A percentile compares a stretch with the other conserved stretches of the same genome.
These are phyloP conservation scores for Diversispora epigaea DNA, from an alignment of 192 early-diverging fungal genomes.

Conservation along the genomic window DNA sequence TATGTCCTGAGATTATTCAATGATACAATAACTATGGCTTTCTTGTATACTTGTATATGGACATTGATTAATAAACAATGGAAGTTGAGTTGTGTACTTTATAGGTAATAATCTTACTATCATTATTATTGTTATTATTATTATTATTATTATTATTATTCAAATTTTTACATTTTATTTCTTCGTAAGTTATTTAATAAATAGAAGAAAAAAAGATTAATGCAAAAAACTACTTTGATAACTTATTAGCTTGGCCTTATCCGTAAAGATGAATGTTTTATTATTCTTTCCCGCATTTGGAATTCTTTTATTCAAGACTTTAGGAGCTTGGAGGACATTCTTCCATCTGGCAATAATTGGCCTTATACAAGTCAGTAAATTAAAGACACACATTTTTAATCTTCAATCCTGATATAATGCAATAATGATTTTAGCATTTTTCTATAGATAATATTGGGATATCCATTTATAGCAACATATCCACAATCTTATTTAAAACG, in stretches of 20 bases:
- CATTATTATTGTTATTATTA: not conserved
- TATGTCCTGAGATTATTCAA: conserved; percentile 91
- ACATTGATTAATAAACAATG: conserved; percentile 58
- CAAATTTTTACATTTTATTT: too few relatives aligned
- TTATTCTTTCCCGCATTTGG: conserved; percentile 89
- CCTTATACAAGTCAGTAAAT: conserved; percentile 47
- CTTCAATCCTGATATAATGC: too few relatives aligned
- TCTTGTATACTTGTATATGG: conserved; percentile 68
- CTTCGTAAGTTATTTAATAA: not conserved
- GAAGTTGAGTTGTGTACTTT: conserved; percentile 56
- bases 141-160: not conserved
- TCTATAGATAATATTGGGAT: conserved; percentile 36
- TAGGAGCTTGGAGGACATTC: conserved; percentile 50
- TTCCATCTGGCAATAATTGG: conserved; percentile 45
- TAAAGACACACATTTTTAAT: not conserved
- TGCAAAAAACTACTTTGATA: not conserved
- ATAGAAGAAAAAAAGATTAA: conserved; percentile 8
- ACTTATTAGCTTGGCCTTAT: conserved; percentile 68
- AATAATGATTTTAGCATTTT: not conserved
- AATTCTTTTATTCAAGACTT: conserved; percentile 56
- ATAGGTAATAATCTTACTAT: conserved; percentile 72
- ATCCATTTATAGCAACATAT: conserved; percentile 42
- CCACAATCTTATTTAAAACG: conserved; percentile 66
- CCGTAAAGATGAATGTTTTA: conserved; percentile 95
- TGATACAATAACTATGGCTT: conserved; percentile 88